Conservation (phyloP, 345 rosid genomes). For the Salix caprea region DNA sequence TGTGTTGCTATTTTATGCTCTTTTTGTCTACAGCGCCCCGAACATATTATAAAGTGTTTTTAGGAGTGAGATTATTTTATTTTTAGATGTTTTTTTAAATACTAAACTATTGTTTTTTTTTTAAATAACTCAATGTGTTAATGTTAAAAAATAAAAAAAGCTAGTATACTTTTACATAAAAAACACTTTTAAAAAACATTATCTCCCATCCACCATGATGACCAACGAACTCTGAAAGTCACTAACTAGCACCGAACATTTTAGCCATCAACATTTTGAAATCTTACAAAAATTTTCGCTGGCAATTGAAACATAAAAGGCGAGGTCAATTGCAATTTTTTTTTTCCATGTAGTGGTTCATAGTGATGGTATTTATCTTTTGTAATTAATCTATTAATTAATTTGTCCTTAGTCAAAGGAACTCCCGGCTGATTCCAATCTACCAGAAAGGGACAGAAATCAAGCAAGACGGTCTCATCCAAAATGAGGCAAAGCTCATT, state of each 20-base stretch:
- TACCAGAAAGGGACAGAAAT: not conserved
- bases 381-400: not conserved
- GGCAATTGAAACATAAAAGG: not conserved
- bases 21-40: no score
- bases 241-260: not conserved
- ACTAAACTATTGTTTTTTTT: no score
- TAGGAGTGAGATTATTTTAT: no score
- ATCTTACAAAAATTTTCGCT: not conserved
- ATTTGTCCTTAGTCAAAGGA: not conserved
- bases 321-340: not conserved
- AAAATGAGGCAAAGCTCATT: not conserved
- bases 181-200: no score
- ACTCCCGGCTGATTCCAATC: not conserved
- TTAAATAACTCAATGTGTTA: no score
- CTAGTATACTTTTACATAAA: no score
- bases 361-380: not conserved
- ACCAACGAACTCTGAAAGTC: no score
- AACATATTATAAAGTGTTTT: no score
- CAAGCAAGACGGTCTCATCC: not conserved
- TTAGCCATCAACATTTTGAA: not conserved
- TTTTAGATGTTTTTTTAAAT: no score
- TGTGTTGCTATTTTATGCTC: no score
- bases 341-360: not conserved
- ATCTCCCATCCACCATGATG: no score
- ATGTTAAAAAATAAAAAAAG: no score